Evolutionary conservation across 2,329 filamentous ascomycete genomes (phyloP).

Genomic region (Fusarium humuli): DNA sequence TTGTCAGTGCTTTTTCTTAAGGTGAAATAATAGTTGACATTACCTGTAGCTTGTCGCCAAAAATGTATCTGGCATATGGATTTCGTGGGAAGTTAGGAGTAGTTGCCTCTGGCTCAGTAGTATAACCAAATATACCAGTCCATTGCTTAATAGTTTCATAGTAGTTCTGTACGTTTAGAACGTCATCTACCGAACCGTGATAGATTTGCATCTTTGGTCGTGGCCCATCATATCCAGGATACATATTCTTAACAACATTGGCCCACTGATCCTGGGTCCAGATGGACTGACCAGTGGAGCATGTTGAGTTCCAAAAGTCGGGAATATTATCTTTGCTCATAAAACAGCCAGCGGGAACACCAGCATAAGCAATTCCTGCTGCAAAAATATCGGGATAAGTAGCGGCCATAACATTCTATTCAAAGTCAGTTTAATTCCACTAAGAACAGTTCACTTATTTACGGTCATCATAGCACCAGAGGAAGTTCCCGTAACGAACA

Average conservation of each 20-base stretch:
- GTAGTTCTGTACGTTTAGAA: constrained; percentile 20
- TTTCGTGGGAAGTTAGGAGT: constrained; percentile 12
- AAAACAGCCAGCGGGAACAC: constrained; percentile 15
- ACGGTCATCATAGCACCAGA: constrained; percentile 25
- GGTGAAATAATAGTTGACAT: no score
- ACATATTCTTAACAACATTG: constrained; percentile 24
- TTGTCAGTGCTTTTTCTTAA: neutral
- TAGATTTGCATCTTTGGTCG: constrained; percentile 20
- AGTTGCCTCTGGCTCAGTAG: constrained; percentile 3
- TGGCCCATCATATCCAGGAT: constrained; percentile 8
- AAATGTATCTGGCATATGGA: constrained; percentile 11
- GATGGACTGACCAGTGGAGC: constrained; percentile 5
- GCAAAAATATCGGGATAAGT: constrained; percentile 13
- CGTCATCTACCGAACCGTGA: constrained; percentile 3
- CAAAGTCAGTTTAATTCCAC: rapidly evolving
- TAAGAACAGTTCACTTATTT: rapidly evolving
- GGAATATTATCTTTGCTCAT: neutral
- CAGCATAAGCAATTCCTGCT: constrained; percentile 13
- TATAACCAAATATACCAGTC: constrained; percentile 17
- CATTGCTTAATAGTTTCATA: constrained; percentile 21
- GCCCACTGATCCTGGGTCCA: constrained; percentile 13
- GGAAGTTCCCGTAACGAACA: constrained; percentile 19
- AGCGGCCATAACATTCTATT: constrained; percentile 12
- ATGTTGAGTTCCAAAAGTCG: constrained; percentile 11
- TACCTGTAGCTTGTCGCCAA: constrained; percentile 12